A percentile compares a stretch with the other conserved stretches of the same genome.
These are phyloP conservation scores for Hymenotorrendiella dingleyae DNA, from an alignment of 2,329 filamentous ascomycete species.

Conservation along the genomic window DNA sequence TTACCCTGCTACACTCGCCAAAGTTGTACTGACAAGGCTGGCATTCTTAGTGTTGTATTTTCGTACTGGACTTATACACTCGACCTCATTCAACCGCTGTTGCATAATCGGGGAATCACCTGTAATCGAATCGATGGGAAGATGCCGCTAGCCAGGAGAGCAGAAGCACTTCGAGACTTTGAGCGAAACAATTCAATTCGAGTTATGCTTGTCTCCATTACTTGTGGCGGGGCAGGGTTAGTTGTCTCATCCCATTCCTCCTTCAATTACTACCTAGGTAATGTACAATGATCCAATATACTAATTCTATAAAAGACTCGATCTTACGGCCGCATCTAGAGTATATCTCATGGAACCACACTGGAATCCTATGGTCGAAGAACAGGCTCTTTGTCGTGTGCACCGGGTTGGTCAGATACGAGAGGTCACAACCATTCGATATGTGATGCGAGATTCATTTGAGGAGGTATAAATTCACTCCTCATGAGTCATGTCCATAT, in stretches of 20 bases:
- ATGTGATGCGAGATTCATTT: constrained; percentile 24
- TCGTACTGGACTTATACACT: constrained; percentile 14
- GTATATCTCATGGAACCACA: constrained; percentile 27
- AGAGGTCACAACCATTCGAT: constrained; percentile 22
- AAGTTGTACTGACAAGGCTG: constrained; percentile 25
- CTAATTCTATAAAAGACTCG: constrained; percentile 8
- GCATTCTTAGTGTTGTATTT: constrained; percentile 10
- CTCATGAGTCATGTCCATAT: not conserved
- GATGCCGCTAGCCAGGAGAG: constrained; percentile 34
- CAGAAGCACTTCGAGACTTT: constrained; percentile 37
- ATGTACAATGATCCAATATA: too few relatives aligned
- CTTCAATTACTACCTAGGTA: not conserved
- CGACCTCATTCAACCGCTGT: constrained; percentile 7
- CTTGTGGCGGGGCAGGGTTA: constrained; percentile 10
- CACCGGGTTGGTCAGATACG: constrained; percentile 21
- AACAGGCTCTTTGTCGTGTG: constrained; percentile 22
- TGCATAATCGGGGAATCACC: constrained; percentile 1
- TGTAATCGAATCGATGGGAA: constrained; percentile 42
- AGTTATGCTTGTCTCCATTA: constrained; percentile 15
- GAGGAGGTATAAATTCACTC: constrained; percentile 16
- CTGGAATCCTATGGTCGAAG: constrained; percentile 28
- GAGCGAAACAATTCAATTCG: constrained; percentile 31
- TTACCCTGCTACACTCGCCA: not conserved
- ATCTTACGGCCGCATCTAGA: constrained; percentile 17
- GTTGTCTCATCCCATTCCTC: not conserved